These are phyloP conservation scores for Kwoniella botswanensis DNA, from an alignment of 768 basidiomycete genomes.

Conservation along the genomic window DNA sequence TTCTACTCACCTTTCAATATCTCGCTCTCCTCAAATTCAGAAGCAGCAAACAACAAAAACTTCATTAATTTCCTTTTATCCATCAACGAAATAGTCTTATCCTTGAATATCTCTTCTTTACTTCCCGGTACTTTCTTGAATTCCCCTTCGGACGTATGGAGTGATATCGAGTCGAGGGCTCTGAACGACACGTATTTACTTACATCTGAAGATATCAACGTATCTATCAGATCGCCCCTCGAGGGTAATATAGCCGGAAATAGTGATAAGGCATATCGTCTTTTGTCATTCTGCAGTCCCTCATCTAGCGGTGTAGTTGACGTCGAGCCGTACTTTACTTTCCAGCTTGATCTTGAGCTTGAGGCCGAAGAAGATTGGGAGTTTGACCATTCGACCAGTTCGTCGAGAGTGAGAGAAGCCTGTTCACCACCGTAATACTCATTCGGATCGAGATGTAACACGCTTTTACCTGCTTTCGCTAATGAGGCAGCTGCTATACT, in stretches of 20 bases:
- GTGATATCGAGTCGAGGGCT: constrained; percentile 64
- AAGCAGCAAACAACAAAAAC: constrained; percentile 78
- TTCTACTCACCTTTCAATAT: constrained; percentile 36
- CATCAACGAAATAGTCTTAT: constrained; percentile 71
- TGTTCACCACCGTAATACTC: constrained; percentile 82
- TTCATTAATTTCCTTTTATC: constrained; percentile 93
- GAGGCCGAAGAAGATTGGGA: constrained; percentile 43
- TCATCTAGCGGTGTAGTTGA: constrained; percentile 32
- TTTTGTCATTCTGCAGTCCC: constrained; percentile 60
- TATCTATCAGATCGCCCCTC: constrained; percentile 75
- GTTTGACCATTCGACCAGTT: constrained; percentile 74
- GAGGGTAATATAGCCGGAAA: constrained; percentile 80
- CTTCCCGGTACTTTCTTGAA: constrained; percentile 75
- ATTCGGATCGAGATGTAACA: constrained; percentile 85
- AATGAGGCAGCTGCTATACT: constrained; percentile 92
- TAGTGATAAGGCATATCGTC: constrained; percentile 85
- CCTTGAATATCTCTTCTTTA: constrained; percentile 93
- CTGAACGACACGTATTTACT: constrained; percentile 90
- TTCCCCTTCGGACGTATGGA: constrained; percentile 61
- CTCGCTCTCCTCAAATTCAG: constrained; percentile 68
- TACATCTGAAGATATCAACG: constrained; percentile 80
- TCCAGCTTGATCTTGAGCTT: constrained; percentile 16
- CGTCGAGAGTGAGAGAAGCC: constrained; percentile 80
- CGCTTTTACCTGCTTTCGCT: constrained; percentile 82
- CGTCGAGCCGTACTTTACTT: constrained; percentile 24